Percentiles rank a stretch among this genome's conserved stretches.
phyloP scores from a whole-genome alignment of 2,329 filamentous ascomycete genomes.

The Pezicula rhizophila region DNA sequence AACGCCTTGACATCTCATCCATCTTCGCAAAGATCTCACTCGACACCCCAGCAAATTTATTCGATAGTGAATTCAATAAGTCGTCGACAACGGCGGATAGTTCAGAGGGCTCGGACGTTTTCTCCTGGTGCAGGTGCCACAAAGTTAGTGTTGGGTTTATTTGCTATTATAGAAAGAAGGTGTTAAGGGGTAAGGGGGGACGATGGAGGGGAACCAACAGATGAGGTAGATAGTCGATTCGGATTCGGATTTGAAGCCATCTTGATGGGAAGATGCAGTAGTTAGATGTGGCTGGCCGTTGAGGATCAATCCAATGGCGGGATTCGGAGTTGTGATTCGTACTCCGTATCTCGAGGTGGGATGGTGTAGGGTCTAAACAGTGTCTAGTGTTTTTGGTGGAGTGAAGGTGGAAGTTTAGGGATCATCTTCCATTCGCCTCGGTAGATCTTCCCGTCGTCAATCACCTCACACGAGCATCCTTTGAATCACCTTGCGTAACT shows the following conservation, averaged over 20 bases:
- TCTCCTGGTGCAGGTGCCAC: background rate
- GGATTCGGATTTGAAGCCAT: background rate
- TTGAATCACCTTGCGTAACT: no score
- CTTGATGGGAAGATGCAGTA: no score
- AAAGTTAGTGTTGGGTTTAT: background rate
- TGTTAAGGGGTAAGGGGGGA: no score
- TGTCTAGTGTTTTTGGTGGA: background rate
- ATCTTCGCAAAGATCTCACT: slow-evolving; percentile 87
- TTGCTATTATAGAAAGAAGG: background rate
- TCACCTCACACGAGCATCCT: no score
- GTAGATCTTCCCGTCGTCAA: no score
- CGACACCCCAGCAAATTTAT: slow-evolving; percentile 79
- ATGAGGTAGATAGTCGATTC: slow-evolving; percentile 1
- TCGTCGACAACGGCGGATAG: slow-evolving; percentile 66
- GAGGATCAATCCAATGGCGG: background rate
- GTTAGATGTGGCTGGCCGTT: no score
- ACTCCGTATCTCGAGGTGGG: no score
- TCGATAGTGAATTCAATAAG: slow-evolving; percentile 74
- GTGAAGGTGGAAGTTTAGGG: background rate
- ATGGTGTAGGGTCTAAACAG: no score
- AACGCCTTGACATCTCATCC: slow-evolving; percentile 85
- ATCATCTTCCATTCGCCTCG: background rate
- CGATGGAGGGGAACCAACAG: background rate
- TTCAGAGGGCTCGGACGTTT: slow-evolving; percentile 22
- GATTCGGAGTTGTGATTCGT: background rate